Conservation (phyloP, 1,139 yeast genomes). For the Nakaseomyces bracarensis region DNA sequence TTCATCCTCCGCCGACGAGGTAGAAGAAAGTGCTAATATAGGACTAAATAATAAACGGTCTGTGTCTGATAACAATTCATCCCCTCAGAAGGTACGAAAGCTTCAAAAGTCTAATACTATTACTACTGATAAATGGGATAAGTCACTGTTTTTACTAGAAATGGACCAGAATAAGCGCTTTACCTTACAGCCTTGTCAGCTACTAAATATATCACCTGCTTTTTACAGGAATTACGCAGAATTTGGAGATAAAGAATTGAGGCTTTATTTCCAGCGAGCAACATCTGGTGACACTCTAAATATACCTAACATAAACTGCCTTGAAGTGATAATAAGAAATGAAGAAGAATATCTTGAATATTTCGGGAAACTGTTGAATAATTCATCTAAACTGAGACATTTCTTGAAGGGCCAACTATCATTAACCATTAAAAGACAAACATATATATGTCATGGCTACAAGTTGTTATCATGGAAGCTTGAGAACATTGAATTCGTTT, state of each 20-base stretch:
- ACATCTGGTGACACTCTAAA: background rate
- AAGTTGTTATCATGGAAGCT: background rate
- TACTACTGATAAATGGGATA: background rate
- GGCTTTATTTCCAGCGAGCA: background rate
- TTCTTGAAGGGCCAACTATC: background rate
- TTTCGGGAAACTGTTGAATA: slow-evolving; percentile 9
- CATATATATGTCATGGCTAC: background rate
- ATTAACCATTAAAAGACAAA: background rate
- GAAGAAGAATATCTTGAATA: slow-evolving; percentile 7
- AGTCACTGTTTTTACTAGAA: background rate
- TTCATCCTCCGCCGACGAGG: background rate
- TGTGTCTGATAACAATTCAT: too few species aligned
- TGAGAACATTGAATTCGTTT: background rate
- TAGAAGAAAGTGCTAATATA: too few species aligned
- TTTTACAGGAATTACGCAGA: background rate
- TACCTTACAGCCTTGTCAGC: background rate
- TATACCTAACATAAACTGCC: slow-evolving; percentile 15
- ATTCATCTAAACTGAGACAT: slow-evolving; percentile 4
- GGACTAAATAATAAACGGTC: too few species aligned
- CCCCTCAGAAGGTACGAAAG: background rate
- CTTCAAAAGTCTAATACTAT: background rate
- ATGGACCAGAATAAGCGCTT: background rate
- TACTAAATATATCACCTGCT: background rate
- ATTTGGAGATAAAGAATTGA: background rate
- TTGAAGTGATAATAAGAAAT: slow-evolving; percentile 12